Percentiles rank a stretch among this genome's conserved stretches.
Evolutionary conservation across 2,329 filamentous ascomycete genomes (phyloP).

Genomic region (Metarhizium guizhouense): DNA sequence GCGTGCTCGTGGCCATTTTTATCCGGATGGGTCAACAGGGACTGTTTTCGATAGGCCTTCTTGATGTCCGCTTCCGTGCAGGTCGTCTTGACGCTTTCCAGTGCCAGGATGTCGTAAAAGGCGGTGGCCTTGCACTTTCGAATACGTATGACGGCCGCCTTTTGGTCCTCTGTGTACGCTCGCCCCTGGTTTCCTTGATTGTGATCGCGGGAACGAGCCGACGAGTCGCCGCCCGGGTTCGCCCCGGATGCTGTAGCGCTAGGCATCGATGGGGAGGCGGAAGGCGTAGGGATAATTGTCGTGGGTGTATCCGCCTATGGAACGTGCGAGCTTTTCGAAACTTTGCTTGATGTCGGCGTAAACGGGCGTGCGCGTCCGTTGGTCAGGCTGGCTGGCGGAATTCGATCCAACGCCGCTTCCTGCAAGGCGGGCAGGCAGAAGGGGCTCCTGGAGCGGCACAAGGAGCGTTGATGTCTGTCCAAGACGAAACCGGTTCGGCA

Average conservation of each 20-base stretch:
- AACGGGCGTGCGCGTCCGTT: not conserved
- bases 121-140: slow-evolving; percentile 74
- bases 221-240: slow-evolving; percentile 31
- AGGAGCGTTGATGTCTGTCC: not conserved
- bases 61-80: slow-evolving; percentile 83
- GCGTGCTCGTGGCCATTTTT: slow-evolving; percentile 96
- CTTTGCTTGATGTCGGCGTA: not conserved
- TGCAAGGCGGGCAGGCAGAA: not conserved
- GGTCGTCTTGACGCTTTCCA: slow-evolving; percentile 54
- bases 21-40: slow-evolving; percentile 91
- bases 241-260: slow-evolving; percentile 47
- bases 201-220: slow-evolving; percentile 51
- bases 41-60: slow-evolving; percentile 93
- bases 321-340: not conserved
- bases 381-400: not conserved
- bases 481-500: not conserved
- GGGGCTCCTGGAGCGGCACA: too few species aligned
- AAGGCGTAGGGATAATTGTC: not conserved
- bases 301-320: not conserved
- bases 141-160: slow-evolving; percentile 83
- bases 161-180: slow-evolving; percentile 81
- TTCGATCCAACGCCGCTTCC: not conserved
- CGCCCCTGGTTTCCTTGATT: slow-evolving; percentile 69
- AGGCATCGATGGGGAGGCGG: slow-evolving; percentile 16
- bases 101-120: slow-evolving; percentile 88